A percentile compares a stretch with the other conserved stretches of the same genome.
These are phyloP conservation scores for Aspergillus sp. DNA, from an alignment of 2,329 filamentous ascomycete species.

Conservation along the genomic window DNA sequence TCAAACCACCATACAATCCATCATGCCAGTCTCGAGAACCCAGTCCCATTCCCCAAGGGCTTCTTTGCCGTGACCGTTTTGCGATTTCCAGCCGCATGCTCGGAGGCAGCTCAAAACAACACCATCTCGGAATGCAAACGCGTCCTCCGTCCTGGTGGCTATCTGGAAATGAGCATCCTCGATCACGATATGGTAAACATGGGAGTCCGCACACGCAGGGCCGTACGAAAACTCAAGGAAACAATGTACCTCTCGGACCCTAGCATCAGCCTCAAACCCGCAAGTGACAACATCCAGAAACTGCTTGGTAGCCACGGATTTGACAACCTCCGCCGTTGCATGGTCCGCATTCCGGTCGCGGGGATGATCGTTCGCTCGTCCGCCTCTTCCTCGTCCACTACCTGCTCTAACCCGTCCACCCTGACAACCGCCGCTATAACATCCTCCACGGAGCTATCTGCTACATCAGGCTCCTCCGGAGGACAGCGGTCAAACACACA, in stretches of 20 bases:
- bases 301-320: constrained; percentile 47
- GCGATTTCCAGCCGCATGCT: constrained; percentile 47
- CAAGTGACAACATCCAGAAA: constrained; percentile 49
- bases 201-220: constrained; percentile 47
- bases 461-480: constrained; percentile 24
- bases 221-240: constrained; percentile 47
- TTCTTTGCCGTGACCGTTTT: constrained; percentile 48
- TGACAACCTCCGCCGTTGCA: constrained; percentile 50
- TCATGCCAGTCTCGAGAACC: constrained; percentile 39
- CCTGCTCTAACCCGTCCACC: constrained; percentile 38
- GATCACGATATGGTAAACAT: constrained; percentile 54
- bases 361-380: constrained; percentile 44
- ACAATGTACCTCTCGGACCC: constrained; percentile 44
- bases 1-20: constrained; percentile 45
- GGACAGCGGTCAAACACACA: constrained; percentile 18
- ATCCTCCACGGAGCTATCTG: constrained; percentile 25
- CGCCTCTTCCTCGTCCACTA: constrained; percentile 41
- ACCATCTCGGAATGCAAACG: constrained; percentile 50
- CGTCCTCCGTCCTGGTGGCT: constrained; percentile 49
- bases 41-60: constrained; percentile 48
- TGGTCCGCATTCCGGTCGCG: constrained; percentile 50
- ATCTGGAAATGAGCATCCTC: constrained; percentile 49
- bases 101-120: constrained; percentile 44
- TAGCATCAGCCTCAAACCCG: constrained; percentile 47
- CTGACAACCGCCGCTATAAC: constrained; percentile 24